Conservation (phyloP, 2,329 filamentous ascomycete species). For the Dactylellina sp. region DNA sequence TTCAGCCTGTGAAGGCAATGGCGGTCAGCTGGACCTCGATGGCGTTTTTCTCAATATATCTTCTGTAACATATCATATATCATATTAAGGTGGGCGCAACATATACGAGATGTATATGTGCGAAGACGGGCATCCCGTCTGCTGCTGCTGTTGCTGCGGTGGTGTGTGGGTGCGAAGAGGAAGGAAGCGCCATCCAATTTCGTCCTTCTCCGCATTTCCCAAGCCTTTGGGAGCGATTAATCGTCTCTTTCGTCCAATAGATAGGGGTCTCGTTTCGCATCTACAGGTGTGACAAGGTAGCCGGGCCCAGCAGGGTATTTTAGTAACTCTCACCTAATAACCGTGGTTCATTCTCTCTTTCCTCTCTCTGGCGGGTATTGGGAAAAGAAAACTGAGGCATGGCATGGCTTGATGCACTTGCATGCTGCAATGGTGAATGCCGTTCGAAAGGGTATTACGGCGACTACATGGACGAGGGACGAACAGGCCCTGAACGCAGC, state of each 20-base stretch:
- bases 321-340: conserved; percentile 43
- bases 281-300: conserved; percentile 28
- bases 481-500: conserved; percentile 34
- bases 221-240: conserved; percentile 46
- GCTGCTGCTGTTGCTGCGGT: background rate
- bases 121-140: conserved; percentile 13
- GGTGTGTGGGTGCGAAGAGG: background rate
- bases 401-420: conserved; percentile 47
- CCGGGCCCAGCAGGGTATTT: conserved; percentile 24
- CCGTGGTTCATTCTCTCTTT: conserved; percentile 10
- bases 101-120: conserved; percentile 23
- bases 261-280: conserved; percentile 46
- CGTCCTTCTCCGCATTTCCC: conserved; percentile 52
- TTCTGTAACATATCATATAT: conserved; percentile 45
- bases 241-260: conserved; percentile 39
- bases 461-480: conserved; percentile 28
- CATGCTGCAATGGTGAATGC: no score
- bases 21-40: conserved; percentile 36
- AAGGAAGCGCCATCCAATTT: conserved; percentile 48
- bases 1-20: conserved; percentile 40
- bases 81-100: conserved; percentile 30
- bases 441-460: conserved; percentile 40
- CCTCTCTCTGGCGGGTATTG: conserved; percentile 21
- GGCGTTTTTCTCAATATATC: conserved; percentile 5
- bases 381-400: conserved; percentile 36